A percentile compares a stretch with the other conserved stretches of the same genome.
Conservation (phyloP, 2,329 filamentous ascomycete species). For the Sphaerulina musiva region DNA sequence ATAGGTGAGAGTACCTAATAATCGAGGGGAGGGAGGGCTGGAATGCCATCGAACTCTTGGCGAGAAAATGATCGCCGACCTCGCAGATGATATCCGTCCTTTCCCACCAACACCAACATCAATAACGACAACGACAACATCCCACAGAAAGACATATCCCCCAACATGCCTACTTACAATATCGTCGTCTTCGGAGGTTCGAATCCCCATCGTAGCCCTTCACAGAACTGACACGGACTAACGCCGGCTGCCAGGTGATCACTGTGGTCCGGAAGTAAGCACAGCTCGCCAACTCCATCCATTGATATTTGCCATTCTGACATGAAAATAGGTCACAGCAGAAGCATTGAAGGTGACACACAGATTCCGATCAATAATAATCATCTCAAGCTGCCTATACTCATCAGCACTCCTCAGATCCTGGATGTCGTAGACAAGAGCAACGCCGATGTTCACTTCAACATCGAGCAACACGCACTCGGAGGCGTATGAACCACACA, state of each 20-base stretch:
- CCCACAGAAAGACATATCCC: background rate
- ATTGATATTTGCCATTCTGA: background rate
- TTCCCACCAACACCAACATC: slow-evolving; percentile 1
- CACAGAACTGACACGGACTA: background rate
- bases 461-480: slow-evolving; percentile 81
- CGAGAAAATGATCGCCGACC: background rate
- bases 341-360: slow-evolving; percentile 76
- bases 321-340: slow-evolving; percentile 58
- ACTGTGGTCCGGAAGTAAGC: slow-evolving; percentile 76
- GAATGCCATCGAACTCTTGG: no score
- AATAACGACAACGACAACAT: background rate
- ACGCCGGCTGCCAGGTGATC: slow-evolving; percentile 47
- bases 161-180: slow-evolving; percentile 24
- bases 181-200: slow-evolving; percentile 25
- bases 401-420: slow-evolving; percentile 47
- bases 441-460: slow-evolving; percentile 69
- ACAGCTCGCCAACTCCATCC: background rate
- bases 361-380: background rate
- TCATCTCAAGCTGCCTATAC: background rate
- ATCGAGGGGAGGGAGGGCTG: no score
- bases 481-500: slow-evolving; percentile 74
- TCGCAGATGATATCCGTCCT: background rate
- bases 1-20: no score
- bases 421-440: slow-evolving; percentile 70
- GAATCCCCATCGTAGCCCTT: background rate